Percentiles rank a stretch among this genome's conserved stretches.
phyloP scores from a whole-genome alignment of 495 filamentous ascomycete genomes.

The Aspergillus hancockii region DNA sequence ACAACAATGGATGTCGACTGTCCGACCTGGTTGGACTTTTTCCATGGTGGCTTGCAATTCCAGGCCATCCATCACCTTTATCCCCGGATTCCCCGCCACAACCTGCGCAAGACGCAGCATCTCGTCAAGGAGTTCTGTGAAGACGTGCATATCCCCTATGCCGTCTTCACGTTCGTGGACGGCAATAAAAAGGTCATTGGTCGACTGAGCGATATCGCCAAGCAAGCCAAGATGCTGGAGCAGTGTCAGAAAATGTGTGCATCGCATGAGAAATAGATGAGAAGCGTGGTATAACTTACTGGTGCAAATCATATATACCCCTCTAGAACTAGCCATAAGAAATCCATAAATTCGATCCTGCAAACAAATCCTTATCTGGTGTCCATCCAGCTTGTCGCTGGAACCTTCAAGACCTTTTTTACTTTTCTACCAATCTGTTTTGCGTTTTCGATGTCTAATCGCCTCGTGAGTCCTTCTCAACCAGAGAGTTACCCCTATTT shows the following conservation, averaged over 20 bases:
- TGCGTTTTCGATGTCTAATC: too few relatives aligned
- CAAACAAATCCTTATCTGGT: too few relatives aligned
- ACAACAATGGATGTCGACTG: slow-evolving; percentile 99
- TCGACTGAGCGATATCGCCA: slow-evolving; percentile 78
- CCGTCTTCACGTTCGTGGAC: slow-evolving; percentile 89
- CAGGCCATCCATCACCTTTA: slow-evolving; percentile 95
- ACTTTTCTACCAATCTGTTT: too few relatives aligned
- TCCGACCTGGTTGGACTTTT: slow-evolving; percentile 91
- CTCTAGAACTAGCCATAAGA: too few relatives aligned
- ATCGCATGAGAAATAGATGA: slow-evolving; percentile 15
- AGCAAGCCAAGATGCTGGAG: slow-evolving; percentile 84
- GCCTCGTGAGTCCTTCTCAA: too few relatives aligned
- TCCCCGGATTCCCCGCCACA: slow-evolving; percentile 92
- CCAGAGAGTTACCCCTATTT: too few relatives aligned
- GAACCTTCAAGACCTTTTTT: too few relatives aligned
- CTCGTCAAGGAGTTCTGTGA: slow-evolving; percentile 86
- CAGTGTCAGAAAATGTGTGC: slow-evolving; percentile 73
- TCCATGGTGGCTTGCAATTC: slow-evolving; percentile 96
- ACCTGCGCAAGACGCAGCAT: slow-evolving; percentile 79
- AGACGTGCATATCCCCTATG: slow-evolving; percentile 91
- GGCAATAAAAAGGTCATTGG: slow-evolving; percentile 89
- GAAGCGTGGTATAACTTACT: too few relatives aligned
- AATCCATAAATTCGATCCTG: too few relatives aligned
- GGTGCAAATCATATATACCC: too few relatives aligned
- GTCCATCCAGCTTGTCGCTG: too few relatives aligned